These are phyloP conservation scores for Dryas drummondii DNA, from an alignment of 306 rosid genomes.

Conservation along the genomic window DNA sequence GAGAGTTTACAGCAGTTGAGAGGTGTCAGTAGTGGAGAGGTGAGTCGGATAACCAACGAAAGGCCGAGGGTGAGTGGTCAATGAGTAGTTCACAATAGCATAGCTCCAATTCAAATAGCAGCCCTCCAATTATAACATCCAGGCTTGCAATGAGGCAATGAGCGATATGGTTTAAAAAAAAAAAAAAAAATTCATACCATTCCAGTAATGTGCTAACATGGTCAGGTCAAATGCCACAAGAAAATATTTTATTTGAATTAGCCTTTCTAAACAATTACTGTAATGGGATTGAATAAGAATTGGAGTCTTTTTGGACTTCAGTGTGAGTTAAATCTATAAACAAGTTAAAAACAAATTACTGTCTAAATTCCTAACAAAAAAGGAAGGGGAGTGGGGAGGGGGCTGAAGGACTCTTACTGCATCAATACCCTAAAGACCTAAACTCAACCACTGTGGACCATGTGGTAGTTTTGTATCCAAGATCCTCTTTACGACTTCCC, in stretches of 20 bases:
- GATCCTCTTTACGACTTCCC: slow-evolving; percentile 64
- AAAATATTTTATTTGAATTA: slow-evolving; percentile 1
- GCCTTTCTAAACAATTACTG: slow-evolving; percentile 22
- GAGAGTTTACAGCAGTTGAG: too few species aligned
- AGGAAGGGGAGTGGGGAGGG: slow-evolving; percentile 15
- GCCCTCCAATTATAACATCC: background rate
- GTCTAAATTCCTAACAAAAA: slow-evolving; percentile 47
- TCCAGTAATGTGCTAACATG: background rate
- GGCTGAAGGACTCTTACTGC: slow-evolving; percentile 18
- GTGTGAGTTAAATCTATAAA: slow-evolving; percentile 56
- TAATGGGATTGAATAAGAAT: slow-evolving; percentile 27
- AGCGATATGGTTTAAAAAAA: too few species aligned
- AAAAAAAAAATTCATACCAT: background rate
- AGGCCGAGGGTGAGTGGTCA: background rate
- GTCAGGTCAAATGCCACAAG: background rate
- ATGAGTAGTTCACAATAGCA: background rate
- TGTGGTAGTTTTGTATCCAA: slow-evolving; percentile 41
- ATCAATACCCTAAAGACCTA: slow-evolving; percentile 52
- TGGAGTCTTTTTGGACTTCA: slow-evolving; percentile 22
- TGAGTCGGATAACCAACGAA: background rate
- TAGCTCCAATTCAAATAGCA: background rate
- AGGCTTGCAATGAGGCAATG: background rate
- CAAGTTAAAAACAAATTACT: slow-evolving; percentile 45
- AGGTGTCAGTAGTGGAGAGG: background rate
- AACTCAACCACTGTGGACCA: slow-evolving; percentile 48